A percentile compares a stretch with the other conserved stretches of the same genome.
Evolutionary conservation across 495 filamentous ascomycete genomes (phyloP).

Genomic region (Penicillium taxi): DNA sequence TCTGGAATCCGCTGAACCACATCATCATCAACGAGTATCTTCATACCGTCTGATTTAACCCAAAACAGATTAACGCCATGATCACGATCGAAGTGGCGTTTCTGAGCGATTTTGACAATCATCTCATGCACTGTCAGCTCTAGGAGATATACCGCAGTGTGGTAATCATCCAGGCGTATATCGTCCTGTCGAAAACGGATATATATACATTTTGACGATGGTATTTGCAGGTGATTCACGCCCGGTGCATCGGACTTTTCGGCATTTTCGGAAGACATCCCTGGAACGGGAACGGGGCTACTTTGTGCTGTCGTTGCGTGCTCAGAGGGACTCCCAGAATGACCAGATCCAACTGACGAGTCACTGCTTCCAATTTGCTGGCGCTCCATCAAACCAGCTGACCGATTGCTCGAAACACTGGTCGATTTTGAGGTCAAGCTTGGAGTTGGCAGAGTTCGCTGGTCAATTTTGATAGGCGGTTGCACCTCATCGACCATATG

Average conservation of each 20-base stretch:
- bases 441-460: too few species aligned
- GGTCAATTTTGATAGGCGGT: background rate
- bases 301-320: too few species aligned
- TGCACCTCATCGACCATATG: background rate
- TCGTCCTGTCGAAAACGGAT: background rate
- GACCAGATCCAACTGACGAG: too few species aligned
- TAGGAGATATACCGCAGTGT: background rate
- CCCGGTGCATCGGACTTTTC: background rate
- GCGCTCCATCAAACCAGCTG: too few species aligned
- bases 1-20: constrained; percentile 3
- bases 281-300: too few species aligned
- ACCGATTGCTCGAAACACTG: background rate
- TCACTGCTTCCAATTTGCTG: too few species aligned
- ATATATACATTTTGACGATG: background rate
- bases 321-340: too few species aligned
- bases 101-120: background rate
- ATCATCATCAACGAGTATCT: constrained; percentile 3
- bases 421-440: background rate
- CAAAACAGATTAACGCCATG: background rate
- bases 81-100: background rate
- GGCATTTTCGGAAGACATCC: too few species aligned
- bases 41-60: constrained; percentile 1
- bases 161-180: background rate
- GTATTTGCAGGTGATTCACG: background rate
- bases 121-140: background rate